Conservation (phyloP, 176 grass and related monocot species). For the Themeda triandra region DNA sequence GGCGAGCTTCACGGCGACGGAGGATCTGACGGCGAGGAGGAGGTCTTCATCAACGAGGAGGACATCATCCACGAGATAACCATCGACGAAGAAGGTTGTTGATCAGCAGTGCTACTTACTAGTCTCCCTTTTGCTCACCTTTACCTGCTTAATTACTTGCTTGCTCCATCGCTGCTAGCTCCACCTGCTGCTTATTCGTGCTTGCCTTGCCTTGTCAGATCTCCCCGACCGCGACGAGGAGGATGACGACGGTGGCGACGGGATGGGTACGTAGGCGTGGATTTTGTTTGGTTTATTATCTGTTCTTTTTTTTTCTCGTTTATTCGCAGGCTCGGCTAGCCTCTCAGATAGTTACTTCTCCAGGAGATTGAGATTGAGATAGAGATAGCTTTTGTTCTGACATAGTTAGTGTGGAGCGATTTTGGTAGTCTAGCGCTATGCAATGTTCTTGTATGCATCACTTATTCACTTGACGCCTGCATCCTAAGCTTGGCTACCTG, state of each 20-base stretch:
- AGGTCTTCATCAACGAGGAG: constrained; percentile 65
- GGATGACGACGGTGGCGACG: constrained; percentile 3
- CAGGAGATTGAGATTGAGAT: neutral
- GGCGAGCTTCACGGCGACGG: constrained; percentile 18
- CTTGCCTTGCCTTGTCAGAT: constrained; percentile 19
- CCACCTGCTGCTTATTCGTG: neutral
- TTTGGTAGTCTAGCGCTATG: neutral
- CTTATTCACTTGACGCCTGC: neutral
- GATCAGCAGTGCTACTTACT: neutral
- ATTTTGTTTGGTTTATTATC: neutral
- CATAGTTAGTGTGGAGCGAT: neutral
- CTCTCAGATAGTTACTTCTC: neutral
- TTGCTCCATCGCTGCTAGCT: neutral
- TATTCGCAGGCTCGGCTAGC: neutral
- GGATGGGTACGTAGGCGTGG: constrained; percentile 30
- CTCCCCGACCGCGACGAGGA: constrained; percentile 59
- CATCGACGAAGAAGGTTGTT: constrained; percentile 62
- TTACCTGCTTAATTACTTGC: neutral
- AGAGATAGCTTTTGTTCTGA: neutral
- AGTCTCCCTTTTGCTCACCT: neutral
- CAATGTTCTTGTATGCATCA: neutral
- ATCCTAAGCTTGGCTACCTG: neutral
- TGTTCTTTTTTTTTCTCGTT: neutral
- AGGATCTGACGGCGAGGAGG: constrained; percentile 52
- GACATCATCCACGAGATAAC: constrained; percentile 67